Evolutionary conservation across 2,329 filamentous ascomycete species (phyloP), one percentile per base, ranked within the genome.

Genomic region (Apiospora koreana): DNA sequence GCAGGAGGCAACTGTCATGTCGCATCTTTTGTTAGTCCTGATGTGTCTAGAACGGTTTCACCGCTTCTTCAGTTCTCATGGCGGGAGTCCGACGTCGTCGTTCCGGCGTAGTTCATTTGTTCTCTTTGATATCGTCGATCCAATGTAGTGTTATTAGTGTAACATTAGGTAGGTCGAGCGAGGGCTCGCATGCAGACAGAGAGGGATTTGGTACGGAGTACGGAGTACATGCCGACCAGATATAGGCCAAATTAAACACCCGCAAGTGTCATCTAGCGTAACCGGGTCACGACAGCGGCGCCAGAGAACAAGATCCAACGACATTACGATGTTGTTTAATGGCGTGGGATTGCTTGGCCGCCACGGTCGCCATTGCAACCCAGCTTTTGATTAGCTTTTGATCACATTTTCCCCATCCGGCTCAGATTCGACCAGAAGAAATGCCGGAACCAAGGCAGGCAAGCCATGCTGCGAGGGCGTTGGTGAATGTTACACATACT

Each of bases 281-380:
- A 62, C 54, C 54, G 28, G 54, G 54, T 38, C 54, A 35, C 28
- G 50, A 58, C 35, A 8, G 50, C 16, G 43, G 18, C 43, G 18
- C 28, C 50, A 62, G 31, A 12, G 25, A 38, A 38, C 54, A 38
- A 38, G 54, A 62, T 62, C 54, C 21, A 62, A 38, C 31, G 31
- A 62, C 38, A 62, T 38, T 62, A 62, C 54, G 31, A 62, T 62
- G 54, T 62, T 62, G 54, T 21, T 62, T 16, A 62, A 38, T 62
- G 54, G 54, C 54, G 54, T 62, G 54, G 54, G 28, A 62, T 62
- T 62, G 54, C 31, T 21, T 38, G 28, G 28, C 31, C 54, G 28
- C 31, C 54, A n/a, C 31, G 54, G 54, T 62, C 31, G 54, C 28
- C 18, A 38, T 38, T 62, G 54, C 28, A 31, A 62, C 54, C 31